Evolutionary conservation across 306 rosid species (phyloP).

Genomic region (Citrullus amarus): DNA sequence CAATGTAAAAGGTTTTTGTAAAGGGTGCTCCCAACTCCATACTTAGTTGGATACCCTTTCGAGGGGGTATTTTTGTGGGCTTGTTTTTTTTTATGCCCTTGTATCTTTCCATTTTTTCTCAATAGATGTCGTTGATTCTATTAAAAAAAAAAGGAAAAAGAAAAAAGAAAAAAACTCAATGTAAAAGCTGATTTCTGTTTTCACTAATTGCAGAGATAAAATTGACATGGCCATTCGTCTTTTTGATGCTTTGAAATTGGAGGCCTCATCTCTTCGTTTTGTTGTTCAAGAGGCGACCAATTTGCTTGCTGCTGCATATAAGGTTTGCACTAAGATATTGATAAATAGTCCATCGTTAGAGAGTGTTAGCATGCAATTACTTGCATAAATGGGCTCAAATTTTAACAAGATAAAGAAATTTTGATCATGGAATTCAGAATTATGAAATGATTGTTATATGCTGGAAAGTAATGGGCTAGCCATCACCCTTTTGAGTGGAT

Average conservation of each 20-base stretch:
- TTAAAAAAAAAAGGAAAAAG: too few species aligned
- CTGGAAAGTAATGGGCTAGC: not conserved
- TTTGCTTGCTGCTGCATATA: slow-evolving; percentile 77
- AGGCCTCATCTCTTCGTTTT: slow-evolving; percentile 65
- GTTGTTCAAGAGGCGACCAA: slow-evolving; percentile 80
- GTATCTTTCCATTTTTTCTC: too few species aligned
- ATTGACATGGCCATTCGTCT: slow-evolving; percentile 81
- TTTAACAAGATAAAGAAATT: not conserved
- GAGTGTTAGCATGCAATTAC: not conserved
- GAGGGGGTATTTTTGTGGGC: too few species aligned
- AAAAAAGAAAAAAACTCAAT: not conserved
- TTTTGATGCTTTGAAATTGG: slow-evolving; percentile 68
- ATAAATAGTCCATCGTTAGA: not conserved
- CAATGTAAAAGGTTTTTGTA: not conserved
- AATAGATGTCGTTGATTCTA: too few species aligned
- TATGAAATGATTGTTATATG: not conserved
- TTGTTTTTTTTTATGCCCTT: too few species aligned
- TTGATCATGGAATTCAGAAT: not conserved
- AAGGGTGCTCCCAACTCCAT: too few species aligned
- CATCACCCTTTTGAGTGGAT: too few species aligned
- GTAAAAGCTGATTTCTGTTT: slow-evolving; percentile 2
- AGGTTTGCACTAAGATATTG: slow-evolving; percentile 29
- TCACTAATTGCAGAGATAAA: slow-evolving; percentile 48
- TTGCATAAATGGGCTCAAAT: not conserved
- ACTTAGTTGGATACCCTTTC: too few species aligned